Evolutionary conservation across 2,329 filamentous ascomycete species (phyloP), one percentile per base, ranked within the genome.

Genomic region (Aureobasidium mangrovei): DNA sequence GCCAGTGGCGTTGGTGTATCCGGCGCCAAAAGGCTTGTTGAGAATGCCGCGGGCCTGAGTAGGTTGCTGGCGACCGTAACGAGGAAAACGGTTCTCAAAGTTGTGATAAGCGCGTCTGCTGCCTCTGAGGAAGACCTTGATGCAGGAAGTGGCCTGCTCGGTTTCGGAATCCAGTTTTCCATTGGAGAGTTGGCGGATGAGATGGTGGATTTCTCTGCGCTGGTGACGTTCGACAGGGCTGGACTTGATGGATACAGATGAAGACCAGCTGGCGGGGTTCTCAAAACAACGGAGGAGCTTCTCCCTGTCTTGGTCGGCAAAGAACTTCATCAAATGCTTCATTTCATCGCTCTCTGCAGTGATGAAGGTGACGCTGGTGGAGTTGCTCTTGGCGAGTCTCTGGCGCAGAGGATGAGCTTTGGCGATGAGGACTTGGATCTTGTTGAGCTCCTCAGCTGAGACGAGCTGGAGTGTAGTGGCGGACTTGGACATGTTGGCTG

Each of bases 131-230:
- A 40, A 49, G 27, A 49, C 46, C 1, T 40, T 26, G 28, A 49
- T 49, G 46, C 46, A 36, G 40, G 27, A 40, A 12, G 40, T 53
- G 7, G 44, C 27, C 24, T 27, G 31, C 26, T 53, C 51, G 24
- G 42, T 42, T 28, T 26, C 18, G 3, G 51, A 44, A 12, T 53
- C 51, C 2, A 53, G 41, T 5, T 35, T 38, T 33, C 33, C 41
- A 7, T 53, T 45, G 3, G 41, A 53, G 3, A 53, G 9, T 24
- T 39, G 33, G 24, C 33, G 32, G 27, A 53, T 45, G 26, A 44
- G 40, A 5, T 53, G n/a, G 27, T 53, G 51, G 6, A 45, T 8
- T 12, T 39, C 40, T 32, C 33, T 44, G 51, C 51, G 51, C 26
- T 44, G 8, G 3, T 45, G 10, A 4, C 46, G 46, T 4, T 41